Conservation (phyloP, 352 stramenopile genomes). For the Phytophthora pluvialis region DNA sequence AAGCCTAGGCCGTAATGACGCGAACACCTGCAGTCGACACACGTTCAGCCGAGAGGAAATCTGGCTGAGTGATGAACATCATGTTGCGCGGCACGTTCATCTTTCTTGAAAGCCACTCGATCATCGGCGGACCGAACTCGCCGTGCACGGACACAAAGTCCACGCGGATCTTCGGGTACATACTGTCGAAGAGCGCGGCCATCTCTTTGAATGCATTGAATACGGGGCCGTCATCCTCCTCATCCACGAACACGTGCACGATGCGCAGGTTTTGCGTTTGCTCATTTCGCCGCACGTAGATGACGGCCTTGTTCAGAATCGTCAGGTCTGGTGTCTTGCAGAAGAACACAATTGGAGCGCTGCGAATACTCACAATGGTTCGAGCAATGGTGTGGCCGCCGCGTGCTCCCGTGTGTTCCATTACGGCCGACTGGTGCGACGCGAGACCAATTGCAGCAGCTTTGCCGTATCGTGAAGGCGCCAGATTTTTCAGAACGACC, state of each 20-base stretch:
- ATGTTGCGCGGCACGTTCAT: slow-evolving; percentile 81
- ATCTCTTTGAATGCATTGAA: slow-evolving; percentile 15
- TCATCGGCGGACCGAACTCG: slow-evolving; percentile 63
- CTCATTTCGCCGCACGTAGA: slow-evolving; percentile 89
- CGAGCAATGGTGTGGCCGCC: slow-evolving; percentile 54
- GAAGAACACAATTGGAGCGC: slow-evolving; percentile 86
- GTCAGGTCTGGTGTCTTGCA: slow-evolving; percentile 87
- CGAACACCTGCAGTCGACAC: slow-evolving; percentile 76
- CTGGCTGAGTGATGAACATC: slow-evolving; percentile 91
- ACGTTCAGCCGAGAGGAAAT: slow-evolving; percentile 65
- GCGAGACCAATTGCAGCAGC: slow-evolving; percentile 15
- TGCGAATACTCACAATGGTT: slow-evolving; percentile 54
- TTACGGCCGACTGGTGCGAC: background rate
- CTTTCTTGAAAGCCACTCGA: slow-evolving; percentile 76
- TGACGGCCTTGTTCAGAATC: slow-evolving; percentile 90
- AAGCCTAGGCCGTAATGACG: slow-evolving; percentile 75
- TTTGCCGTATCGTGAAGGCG: slow-evolving; percentile 41
- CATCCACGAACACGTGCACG: slow-evolving; percentile 70
- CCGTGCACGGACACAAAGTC: slow-evolving; percentile 71
- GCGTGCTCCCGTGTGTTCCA: slow-evolving; percentile 47
- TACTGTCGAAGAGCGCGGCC: slow-evolving; percentile 15
- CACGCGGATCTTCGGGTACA: slow-evolving; percentile 89
- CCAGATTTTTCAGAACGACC: slow-evolving; percentile 41
- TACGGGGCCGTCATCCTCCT: slow-evolving; percentile 22
- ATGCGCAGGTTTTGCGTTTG: slow-evolving; percentile 87